Conservation (phyloP, 2,329 filamentous ascomycete species). For the Pestalotiopsis fici region DNA sequence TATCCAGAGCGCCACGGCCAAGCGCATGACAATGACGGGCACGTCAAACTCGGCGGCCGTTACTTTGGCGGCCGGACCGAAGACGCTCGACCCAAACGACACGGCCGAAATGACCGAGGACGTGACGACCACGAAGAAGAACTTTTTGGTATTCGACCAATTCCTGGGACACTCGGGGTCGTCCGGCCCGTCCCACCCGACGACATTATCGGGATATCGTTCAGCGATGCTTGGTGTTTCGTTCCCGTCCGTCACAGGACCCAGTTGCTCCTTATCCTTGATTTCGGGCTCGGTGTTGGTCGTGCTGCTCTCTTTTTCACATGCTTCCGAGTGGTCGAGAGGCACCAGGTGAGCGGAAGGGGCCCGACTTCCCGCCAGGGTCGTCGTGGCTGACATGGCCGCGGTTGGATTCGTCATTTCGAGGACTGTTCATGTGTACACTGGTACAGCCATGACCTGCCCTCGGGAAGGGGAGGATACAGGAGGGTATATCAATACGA, state of each 20-base stretch:
- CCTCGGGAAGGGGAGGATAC: not conserved
- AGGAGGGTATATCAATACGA: not conserved
- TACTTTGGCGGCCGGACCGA: constrained; percentile 14
- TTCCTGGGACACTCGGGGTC: constrained; percentile 19
- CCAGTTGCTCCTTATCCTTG: not conserved
- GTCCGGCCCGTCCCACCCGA: constrained; percentile 18
- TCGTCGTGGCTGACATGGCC: not conserved
- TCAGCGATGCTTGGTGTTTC: not conserved
- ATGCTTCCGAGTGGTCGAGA: not conserved
- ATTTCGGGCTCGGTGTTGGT: not conserved
- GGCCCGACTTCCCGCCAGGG: constrained; percentile 1
- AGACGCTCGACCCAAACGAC: constrained; percentile 19
- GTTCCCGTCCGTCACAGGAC: not conserved
- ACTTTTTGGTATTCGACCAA: constrained; percentile 14
- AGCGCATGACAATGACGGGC: constrained; percentile 15
- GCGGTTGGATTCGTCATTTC: not conserved
- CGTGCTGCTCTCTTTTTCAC: not conserved
- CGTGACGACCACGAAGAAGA: constrained; percentile 15
- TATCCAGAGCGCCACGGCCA: constrained; percentile 16
- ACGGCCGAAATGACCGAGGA: constrained; percentile 15
- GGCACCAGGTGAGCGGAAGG: not conserved
- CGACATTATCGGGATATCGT: constrained; percentile 3
- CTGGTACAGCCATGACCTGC: not conserved
- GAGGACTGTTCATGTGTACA: not conserved
- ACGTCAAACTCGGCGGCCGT: constrained; percentile 15